Percentiles rank a stretch among this genome's conserved stretches.
These are phyloP conservation scores for Populus hybrid DNA, from an alignment of 441 rosid genomes.

Conservation along the genomic window DNA sequence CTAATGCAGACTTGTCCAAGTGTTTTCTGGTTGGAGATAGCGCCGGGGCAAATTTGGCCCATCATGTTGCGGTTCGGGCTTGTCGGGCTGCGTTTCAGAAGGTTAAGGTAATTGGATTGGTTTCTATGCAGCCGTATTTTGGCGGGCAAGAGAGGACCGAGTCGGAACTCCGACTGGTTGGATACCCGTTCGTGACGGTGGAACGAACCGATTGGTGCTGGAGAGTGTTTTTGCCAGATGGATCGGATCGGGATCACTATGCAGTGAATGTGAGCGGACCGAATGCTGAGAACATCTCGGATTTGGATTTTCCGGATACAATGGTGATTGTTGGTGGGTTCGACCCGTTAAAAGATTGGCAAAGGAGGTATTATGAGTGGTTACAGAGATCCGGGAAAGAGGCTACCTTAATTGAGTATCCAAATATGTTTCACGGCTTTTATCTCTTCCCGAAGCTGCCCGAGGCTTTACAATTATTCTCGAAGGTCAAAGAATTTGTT, in stretches of 20 bases:
- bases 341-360: constrained; percentile 70
- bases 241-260: constrained; percentile 49
- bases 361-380: constrained; percentile 52
- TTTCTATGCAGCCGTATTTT: constrained; percentile 23
- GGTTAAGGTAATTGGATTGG: constrained; percentile 16
- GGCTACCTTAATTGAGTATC: constrained; percentile 46
- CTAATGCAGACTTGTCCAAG: neutral
- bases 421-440: constrained; percentile 59
- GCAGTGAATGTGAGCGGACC: constrained; percentile 51
- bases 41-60: constrained; percentile 30
- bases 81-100: constrained; percentile 2
- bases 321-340: constrained; percentile 46
- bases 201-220: constrained; percentile 49
- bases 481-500: constrained; percentile 45
- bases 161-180: constrained; percentile 20
- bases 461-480: constrained; percentile 32
- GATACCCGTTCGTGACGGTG: constrained; percentile 30
- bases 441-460: constrained; percentile 55
- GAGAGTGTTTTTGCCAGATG: constrained; percentile 51
- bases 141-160: constrained; percentile 33
- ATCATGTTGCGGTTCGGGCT: constrained; percentile 23
- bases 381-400: constrained; percentile 50
- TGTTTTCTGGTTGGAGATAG: constrained; percentile 28
- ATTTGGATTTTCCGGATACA: constrained; percentile 47
- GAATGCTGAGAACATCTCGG: constrained; percentile 35